Percentiles rank a stretch among this genome's conserved stretches.
phyloP scores from a whole-genome alignment of 352 stramenopile species.

The Pythium myriotylum region DNA sequence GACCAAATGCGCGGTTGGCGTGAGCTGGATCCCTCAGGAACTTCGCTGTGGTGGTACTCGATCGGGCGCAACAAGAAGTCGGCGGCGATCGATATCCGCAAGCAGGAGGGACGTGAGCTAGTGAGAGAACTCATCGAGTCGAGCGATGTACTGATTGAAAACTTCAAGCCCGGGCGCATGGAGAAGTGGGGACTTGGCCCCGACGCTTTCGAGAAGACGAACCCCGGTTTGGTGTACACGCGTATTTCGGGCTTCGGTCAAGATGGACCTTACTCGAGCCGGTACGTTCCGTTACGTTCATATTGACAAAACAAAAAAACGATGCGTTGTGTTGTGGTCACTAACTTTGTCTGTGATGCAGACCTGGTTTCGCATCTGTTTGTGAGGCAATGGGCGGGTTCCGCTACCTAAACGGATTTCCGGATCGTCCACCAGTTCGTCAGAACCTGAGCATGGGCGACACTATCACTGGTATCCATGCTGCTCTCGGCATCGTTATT shows the following conservation, averaged over 20 bases:
- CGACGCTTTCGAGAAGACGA: slow-evolving; percentile 67
- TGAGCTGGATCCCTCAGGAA: slow-evolving; percentile 69
- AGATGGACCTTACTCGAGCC: slow-evolving; percentile 75
- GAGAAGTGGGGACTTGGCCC: slow-evolving; percentile 85
- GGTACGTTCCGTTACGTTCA: slow-evolving; percentile 25
- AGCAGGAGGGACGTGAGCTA: slow-evolving; percentile 57
- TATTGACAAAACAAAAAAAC: too few species aligned
- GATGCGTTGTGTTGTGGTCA: too few species aligned
- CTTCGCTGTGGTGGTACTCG: slow-evolving; percentile 90
- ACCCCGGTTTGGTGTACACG: slow-evolving; percentile 84
- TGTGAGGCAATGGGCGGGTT: slow-evolving; percentile 89
- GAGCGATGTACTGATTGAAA: slow-evolving; percentile 89
- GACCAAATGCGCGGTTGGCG: slow-evolving; percentile 86
- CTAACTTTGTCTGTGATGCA: slow-evolving; percentile 18
- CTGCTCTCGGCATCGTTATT: slow-evolving; percentile 79
- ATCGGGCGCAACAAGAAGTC: slow-evolving; percentile 88
- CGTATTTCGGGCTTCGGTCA: slow-evolving; percentile 86
- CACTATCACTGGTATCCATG: slow-evolving; percentile 83
- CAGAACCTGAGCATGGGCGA: slow-evolving; percentile 87
- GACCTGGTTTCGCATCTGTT: slow-evolving; percentile 82
- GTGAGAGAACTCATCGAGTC: slow-evolving; percentile 72
- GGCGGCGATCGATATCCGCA: slow-evolving; percentile 82
- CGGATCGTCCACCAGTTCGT: slow-evolving; percentile 71
- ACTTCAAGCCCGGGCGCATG: slow-evolving; percentile 88
- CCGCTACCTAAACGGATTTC: slow-evolving; percentile 87